Evolutionary conservation across 495 filamentous ascomycete genomes (phyloP).

Genomic region (Trichoderma orchidacearum): DNA sequence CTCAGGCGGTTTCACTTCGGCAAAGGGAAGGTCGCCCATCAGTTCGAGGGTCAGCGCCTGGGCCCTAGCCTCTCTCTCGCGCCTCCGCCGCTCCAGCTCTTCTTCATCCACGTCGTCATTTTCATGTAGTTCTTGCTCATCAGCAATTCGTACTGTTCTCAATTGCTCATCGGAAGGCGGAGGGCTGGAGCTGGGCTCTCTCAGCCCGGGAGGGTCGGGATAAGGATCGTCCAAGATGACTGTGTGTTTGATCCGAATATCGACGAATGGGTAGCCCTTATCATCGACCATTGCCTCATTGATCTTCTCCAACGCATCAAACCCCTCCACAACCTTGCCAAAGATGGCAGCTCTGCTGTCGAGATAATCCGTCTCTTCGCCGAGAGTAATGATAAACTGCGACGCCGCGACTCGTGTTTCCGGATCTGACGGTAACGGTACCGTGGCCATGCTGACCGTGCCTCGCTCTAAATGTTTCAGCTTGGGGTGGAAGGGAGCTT

Average conservation of each 20-base stretch:
- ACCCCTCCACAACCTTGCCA: conserved; percentile 86
- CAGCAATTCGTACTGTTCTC: conserved; percentile 81
- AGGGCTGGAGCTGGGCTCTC: conserved; percentile 69
- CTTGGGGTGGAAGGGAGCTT: conserved; percentile 69
- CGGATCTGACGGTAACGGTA: conserved; percentile 57
- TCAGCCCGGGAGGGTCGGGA: conserved; percentile 58
- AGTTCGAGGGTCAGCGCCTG: conserved; percentile 94
- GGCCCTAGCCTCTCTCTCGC: conserved; percentile 84
- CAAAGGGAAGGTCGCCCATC: conserved; percentile 95
- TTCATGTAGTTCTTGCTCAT: conserved; percentile 51
- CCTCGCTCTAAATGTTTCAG: conserved; percentile 75
- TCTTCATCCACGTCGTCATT: conserved; percentile 49
- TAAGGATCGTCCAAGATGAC: conserved; percentile 83
- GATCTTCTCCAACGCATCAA: conserved; percentile 85
- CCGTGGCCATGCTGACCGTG: conserved; percentile 91
- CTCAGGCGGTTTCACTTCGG: conserved; percentile 94
- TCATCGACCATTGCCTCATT: conserved; percentile 80
- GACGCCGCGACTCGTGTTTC: conserved; percentile 71
- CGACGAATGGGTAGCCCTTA: conserved; percentile 66
- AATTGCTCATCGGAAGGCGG: conserved; percentile 70
- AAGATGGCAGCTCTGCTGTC: conserved; percentile 90
- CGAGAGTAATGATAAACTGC: conserved; percentile 84
- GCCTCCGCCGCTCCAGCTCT: conserved; percentile 63
- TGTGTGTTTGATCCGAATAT: conserved; percentile 88
- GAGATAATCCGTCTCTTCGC: conserved; percentile 73